Evolutionary conservation across 2,329 filamentous ascomycete genomes (phyloP).

Genomic region (Ilyonectria robusta): DNA sequence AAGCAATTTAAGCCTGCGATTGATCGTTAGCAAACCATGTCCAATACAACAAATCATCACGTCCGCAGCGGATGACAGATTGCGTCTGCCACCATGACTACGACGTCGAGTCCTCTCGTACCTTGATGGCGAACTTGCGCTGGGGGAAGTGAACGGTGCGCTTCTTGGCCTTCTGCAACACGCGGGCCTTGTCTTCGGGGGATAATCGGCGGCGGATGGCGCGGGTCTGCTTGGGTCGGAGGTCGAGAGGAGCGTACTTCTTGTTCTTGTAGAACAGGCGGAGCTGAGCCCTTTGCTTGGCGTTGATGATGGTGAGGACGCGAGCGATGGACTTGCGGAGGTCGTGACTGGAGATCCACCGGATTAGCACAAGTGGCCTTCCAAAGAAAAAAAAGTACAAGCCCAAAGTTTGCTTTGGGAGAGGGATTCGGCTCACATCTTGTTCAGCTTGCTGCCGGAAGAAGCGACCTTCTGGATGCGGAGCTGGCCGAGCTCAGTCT

Average conservation of each 20-base stretch:
- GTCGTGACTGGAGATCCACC: slow-evolving; percentile 80
- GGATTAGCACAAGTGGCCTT: slow-evolving; percentile 36
- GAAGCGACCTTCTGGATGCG: slow-evolving; percentile 99
- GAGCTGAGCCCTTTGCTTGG: slow-evolving; percentile 98
- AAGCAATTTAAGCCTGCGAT: slow-evolving; percentile 49
- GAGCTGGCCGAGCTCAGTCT: slow-evolving; percentile 95
- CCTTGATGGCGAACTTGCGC: slow-evolving; percentile 99
- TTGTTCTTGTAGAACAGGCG: slow-evolving; percentile 99
- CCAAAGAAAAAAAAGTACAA: slow-evolving; percentile 1
- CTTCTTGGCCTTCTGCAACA: slow-evolving; percentile 98
- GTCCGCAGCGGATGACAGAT: neutral
- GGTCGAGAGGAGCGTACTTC: slow-evolving; percentile 99
- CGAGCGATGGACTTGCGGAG: slow-evolving; percentile 99
- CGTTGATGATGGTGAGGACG: slow-evolving; percentile 99
- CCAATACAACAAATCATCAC: neutral
- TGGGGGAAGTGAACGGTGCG: slow-evolving; percentile 95
- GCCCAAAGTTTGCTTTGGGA: neutral
- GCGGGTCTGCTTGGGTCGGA: slow-evolving; percentile 98
- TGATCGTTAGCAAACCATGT: slow-evolving; percentile 35
- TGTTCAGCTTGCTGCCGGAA: slow-evolving; percentile 94
- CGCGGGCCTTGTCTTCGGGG: slow-evolving; percentile 87
- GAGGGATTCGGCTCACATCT: slow-evolving; percentile 78
- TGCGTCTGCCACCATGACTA: neutral
- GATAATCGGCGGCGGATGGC: slow-evolving; percentile 96
- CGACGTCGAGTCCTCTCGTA: slow-evolving; percentile 55